These are phyloP conservation scores for Rhododendron williamsianum DNA, from an alignment of 148 eudicot species.

Conservation along the genomic window DNA sequence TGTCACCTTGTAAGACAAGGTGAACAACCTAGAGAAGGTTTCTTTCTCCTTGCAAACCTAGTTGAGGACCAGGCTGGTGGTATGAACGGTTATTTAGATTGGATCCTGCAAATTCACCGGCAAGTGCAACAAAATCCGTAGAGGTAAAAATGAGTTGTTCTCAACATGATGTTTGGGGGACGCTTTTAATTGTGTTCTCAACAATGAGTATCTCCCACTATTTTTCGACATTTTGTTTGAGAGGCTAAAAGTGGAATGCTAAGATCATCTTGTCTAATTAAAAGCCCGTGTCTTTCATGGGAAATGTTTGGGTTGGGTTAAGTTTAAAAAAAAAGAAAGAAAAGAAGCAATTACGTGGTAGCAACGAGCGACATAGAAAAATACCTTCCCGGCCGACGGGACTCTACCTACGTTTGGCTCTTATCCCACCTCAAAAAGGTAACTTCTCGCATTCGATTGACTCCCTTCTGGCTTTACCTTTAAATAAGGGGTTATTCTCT, in stretches of 20 bases:
- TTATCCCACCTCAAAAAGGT: neutral
- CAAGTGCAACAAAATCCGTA: slow-evolving; percentile 80
- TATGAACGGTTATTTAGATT: slow-evolving; percentile 69
- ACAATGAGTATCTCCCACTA: neutral
- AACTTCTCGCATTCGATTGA: neutral
- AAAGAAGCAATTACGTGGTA: neutral
- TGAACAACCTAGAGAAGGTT: slow-evolving; percentile 93
- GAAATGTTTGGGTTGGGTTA: neutral
- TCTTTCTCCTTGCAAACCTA: slow-evolving; percentile 69
- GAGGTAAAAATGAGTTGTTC: slow-evolving; percentile 30
- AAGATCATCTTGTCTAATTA: neutral
- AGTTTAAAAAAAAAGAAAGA: neutral
- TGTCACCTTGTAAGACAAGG: slow-evolving; percentile 80
- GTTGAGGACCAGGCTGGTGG: slow-evolving; percentile 87
- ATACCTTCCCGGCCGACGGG: neutral
- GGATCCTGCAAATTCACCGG: slow-evolving; percentile 73
- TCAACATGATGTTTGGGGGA: neutral
- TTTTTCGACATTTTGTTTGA: neutral
- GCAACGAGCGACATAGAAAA: neutral
- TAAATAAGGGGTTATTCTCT: neutral
- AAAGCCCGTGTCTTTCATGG: neutral
- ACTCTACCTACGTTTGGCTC: neutral
- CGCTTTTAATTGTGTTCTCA: neutral
- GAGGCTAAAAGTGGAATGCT: neutral
- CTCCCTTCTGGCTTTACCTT: neutral